Percentiles rank a stretch among this genome's conserved stretches.
phyloP scores from a whole-genome alignment of 306 rosid genomes.

The Vigna unguiculata region DNA sequence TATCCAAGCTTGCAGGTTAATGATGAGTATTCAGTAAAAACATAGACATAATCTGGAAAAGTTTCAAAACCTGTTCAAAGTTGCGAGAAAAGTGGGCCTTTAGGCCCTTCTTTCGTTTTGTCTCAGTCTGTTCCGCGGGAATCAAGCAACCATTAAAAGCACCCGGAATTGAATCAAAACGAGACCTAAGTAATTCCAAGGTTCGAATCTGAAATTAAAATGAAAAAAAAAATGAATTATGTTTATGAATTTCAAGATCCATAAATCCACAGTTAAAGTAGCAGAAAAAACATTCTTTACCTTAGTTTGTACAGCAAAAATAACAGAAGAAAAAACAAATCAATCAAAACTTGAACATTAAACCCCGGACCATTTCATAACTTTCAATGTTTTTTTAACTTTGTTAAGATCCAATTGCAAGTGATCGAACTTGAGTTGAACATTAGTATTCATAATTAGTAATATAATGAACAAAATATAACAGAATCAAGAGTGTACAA shows the following conservation, averaged over 20 bases:
- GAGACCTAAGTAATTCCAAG: constrained; percentile 81
- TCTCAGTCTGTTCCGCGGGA: constrained; percentile 64
- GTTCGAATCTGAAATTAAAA: constrained; percentile 80
- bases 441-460: background rate
- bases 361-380: constrained; percentile 13
- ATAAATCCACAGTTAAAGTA: constrained; percentile 35
- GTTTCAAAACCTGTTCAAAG: constrained; percentile 74
- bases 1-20: constrained; percentile 4
- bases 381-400: background rate
- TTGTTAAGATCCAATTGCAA: constrained; percentile 1
- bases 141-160: constrained; percentile 86
- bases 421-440: background rate
- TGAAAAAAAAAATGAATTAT: constrained; percentile 34
- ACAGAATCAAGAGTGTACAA: background rate
- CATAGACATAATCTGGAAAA: constrained; percentile 35
- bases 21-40: constrained; percentile 22
- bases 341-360: constrained; percentile 30
- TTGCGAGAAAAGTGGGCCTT: constrained; percentile 70
- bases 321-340: constrained; percentile 21
- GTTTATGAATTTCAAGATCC: constrained; percentile 32
- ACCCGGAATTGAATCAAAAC: constrained; percentile 85
- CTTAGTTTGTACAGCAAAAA: constrained; percentile 27
- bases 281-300: constrained; percentile 32
- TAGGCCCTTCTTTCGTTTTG: constrained; percentile 63
- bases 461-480: constrained; percentile 18